Conservation (phyloP, 768 basidiomycete genomes). For the Suillus sp. region DNA sequence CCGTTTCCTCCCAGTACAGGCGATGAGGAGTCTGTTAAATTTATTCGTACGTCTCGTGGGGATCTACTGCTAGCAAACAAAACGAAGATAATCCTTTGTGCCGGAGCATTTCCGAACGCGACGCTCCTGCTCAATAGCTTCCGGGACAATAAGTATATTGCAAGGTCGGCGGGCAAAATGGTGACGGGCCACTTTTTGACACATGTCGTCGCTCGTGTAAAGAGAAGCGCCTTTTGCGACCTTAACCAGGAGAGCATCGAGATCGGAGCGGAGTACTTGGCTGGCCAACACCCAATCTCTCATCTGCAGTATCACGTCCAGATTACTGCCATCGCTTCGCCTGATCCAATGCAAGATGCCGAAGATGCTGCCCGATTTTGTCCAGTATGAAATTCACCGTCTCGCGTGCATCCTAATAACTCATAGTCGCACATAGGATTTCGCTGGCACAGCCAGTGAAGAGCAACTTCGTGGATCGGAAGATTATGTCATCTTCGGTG, state of each 20-base stretch:
- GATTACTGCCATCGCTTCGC: constrained; percentile 14
- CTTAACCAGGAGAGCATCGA: background rate
- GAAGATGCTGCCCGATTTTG: constrained; percentile 21
- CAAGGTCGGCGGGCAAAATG: constrained; percentile 18
- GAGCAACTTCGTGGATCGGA: constrained; percentile 18
- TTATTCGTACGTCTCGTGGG: constrained; percentile 22
- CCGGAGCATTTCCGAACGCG: constrained; percentile 22
- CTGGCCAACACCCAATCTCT: background rate
- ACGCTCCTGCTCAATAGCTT: constrained; percentile 24
- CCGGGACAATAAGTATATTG: constrained; percentile 7
- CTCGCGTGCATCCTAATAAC: background rate
- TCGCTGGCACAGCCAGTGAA: constrained; percentile 17
- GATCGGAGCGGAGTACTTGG: background rate
- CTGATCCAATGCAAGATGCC: constrained; percentile 15
- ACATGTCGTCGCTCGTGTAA: constrained; percentile 16
- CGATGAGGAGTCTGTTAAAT: constrained; percentile 9
- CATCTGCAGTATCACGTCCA: constrained; percentile 10
- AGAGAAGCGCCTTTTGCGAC: background rate
- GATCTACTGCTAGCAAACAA: constrained; percentile 17
- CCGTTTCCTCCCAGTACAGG: constrained; percentile 9
- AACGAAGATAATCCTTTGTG: constrained; percentile 25
- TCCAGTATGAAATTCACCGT: constrained; percentile 1
- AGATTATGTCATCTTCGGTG: background rate
- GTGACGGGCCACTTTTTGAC: constrained; percentile 23
- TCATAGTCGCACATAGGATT: constrained; percentile 11